A percentile compares a stretch with the other conserved stretches of the same genome.
These are phyloP conservation scores for Kappamyces sp. DNA, from an alignment of 192 early-diverging fungal genomes.

Conservation along the genomic window DNA sequence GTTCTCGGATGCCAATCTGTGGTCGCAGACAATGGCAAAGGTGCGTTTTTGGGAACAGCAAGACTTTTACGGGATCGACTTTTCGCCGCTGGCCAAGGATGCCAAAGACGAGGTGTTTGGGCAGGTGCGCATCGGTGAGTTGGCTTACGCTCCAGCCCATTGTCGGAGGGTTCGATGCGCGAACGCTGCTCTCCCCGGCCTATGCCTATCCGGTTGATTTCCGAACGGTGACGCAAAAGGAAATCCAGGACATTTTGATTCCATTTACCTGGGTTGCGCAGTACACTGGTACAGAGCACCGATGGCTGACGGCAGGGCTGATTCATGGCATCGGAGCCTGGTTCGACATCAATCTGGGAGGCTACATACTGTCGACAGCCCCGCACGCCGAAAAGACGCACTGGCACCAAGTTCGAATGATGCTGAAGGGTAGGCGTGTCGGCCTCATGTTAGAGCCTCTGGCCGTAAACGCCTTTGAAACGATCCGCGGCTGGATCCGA, in stretches of 20 bases:
- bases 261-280: slow-evolving; percentile 73
- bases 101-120: slow-evolving; percentile 88
- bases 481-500: slow-evolving; percentile 75
- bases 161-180: slow-evolving; percentile 23
- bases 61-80: slow-evolving; percentile 90
- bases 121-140: no score
- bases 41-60: slow-evolving; percentile 69
- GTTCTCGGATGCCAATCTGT: slow-evolving; percentile 61
- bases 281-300: slow-evolving; percentile 67
- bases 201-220: slow-evolving; percentile 65
- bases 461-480: slow-evolving; percentile 87
- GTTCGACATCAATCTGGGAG: slow-evolving; percentile 87
- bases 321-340: slow-evolving; percentile 94
- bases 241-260: slow-evolving; percentile 77
- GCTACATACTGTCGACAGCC: slow-evolving; percentile 76
- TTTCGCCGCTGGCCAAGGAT: slow-evolving; percentile 72
- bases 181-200: slow-evolving; percentile 14
- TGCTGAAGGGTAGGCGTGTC: slow-evolving; percentile 56
- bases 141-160: slow-evolving; percentile 17
- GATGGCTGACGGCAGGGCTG: slow-evolving; percentile 27
- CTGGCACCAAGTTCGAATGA: slow-evolving; percentile 95
- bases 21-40: slow-evolving; percentile 92
- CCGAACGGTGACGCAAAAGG: slow-evolving; percentile 65
- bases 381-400: slow-evolving; percentile 86
- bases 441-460: slow-evolving; percentile 64